Conservation (phyloP, 2,329 filamentous ascomycete species). For the Diaporthe citriasiana region DNA sequence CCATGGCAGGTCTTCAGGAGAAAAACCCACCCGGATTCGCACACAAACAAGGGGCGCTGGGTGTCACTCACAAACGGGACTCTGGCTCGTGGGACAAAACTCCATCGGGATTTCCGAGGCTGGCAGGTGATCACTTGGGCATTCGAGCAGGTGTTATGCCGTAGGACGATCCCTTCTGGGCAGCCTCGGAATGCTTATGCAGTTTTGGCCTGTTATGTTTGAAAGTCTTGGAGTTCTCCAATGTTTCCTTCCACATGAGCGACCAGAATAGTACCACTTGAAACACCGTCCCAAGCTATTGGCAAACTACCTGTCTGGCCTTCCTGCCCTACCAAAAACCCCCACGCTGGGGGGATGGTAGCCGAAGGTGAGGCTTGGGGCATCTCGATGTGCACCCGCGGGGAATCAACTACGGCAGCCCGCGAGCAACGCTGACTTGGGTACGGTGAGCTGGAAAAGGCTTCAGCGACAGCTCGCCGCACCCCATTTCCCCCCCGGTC, state of each 20-base stretch:
- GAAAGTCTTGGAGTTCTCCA: neutral
- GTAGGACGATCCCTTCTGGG: neutral
- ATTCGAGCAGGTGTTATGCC: neutral
- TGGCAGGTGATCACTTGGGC: neutral
- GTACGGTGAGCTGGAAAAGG: neutral
- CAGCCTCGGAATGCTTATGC: neutral
- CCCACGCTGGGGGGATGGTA: conserved; percentile 7
- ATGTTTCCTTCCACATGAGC: conserved; percentile 5
- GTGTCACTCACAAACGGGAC: neutral
- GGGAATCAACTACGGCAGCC: neutral
- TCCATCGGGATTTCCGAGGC: conserved; percentile 26
- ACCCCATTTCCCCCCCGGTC: neutral
- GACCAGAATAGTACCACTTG: conserved; percentile 12
- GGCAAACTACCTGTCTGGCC: neutral
- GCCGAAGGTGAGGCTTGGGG: conserved; percentile 14
- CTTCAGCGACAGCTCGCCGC: neutral
- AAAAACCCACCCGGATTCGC: neutral
- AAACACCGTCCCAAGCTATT: conserved; percentile 27
- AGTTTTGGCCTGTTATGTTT: neutral
- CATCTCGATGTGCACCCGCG: conserved; percentile 17
- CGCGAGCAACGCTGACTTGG: neutral
- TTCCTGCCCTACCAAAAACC: neutral
- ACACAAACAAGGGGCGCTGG: neutral
- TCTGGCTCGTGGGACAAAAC: neutral
- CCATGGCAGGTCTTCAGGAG: neutral